Percentiles rank a stretch among this genome's conserved stretches.
Evolutionary conservation across 2,329 filamentous ascomycete species (phyloP).

Genomic region (Aaosphaeria pasadenensis): DNA sequence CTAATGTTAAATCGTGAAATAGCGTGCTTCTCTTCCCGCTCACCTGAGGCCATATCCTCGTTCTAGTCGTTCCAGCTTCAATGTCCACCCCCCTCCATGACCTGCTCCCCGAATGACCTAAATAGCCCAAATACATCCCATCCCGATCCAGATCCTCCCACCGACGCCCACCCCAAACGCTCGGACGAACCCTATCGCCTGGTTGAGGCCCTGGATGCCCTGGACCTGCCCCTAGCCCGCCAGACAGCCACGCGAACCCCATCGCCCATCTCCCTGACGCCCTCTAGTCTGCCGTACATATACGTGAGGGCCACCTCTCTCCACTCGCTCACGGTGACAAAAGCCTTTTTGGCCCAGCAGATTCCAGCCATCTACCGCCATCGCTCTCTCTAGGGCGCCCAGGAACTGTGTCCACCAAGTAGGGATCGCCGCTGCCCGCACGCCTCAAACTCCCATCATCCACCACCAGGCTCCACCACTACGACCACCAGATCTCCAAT

Average conservation of each 20-base stretch:
- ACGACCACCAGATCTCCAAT: constrained; percentile 16
- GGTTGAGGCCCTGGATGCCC: constrained; percentile 33
- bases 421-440: constrained; percentile 43
- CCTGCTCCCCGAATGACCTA: background rate
- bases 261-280: constrained; percentile 29
- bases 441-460: constrained; percentile 17
- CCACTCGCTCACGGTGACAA: constrained; percentile 38
- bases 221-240: constrained; percentile 29
- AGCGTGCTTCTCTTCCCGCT: constrained; percentile 31
- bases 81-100: constrained; percentile 24
- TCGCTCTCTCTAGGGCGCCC: constrained; percentile 42
- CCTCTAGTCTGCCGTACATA: constrained; percentile 41
- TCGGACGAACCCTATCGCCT: constrained; percentile 42
- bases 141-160: constrained; percentile 38
- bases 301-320: constrained; percentile 39
- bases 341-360: constrained; percentile 36
- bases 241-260: constrained; percentile 43
- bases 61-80: constrained; percentile 9
- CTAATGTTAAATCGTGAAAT: constrained; percentile 25
- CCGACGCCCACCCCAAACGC: constrained; percentile 23
- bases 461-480: constrained; percentile 26
- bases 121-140: constrained; percentile 20
- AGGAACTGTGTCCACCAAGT: constrained; percentile 50
- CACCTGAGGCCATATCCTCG: constrained; percentile 23
- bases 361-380: constrained; percentile 47